Percentiles rank a stretch among this genome's conserved stretches.
Conservation (phyloP, 441 rosid genomes). For the Erodium texanum region DNA sequence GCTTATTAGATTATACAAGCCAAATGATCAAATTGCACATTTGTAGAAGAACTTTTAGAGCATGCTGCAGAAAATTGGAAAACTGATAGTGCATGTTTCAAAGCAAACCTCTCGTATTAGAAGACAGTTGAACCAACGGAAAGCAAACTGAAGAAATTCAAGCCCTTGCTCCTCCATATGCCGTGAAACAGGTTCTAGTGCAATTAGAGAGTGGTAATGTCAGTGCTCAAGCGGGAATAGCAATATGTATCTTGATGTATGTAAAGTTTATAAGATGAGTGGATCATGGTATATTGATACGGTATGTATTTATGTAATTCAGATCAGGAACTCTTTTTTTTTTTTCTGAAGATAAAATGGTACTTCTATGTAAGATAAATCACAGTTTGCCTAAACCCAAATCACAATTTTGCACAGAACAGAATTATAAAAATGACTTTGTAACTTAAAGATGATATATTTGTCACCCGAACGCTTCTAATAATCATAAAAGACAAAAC, state of each 20-base stretch:
- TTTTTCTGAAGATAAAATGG: too few relatives aligned
- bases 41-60: neutral
- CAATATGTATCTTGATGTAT: neutral
- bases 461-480: neutral
- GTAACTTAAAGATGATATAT: neutral
- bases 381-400: too few relatives aligned
- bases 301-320: neutral
- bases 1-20: neutral
- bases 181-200: conserved; percentile 82
- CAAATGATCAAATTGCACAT: neutral
- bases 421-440: neutral
- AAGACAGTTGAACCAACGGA: conserved; percentile 98
- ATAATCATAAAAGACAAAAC: neutral
- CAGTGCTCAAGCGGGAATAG: conserved; percentile 10
- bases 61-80: neutral
- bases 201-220: conserved; percentile 14
- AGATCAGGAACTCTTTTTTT: neutral
- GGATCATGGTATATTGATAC: neutral
- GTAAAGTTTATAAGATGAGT: neutral
- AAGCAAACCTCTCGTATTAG: conserved; percentile 78
- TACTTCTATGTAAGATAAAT: neutral
- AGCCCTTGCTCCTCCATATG: conserved; percentile 98
- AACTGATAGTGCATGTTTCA: neutral
- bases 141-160: conserved; percentile 95
- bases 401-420: too few relatives aligned